Evolutionary conservation across 306 rosid species (phyloP).

Genomic region (Trifolium subterraneum): DNA sequence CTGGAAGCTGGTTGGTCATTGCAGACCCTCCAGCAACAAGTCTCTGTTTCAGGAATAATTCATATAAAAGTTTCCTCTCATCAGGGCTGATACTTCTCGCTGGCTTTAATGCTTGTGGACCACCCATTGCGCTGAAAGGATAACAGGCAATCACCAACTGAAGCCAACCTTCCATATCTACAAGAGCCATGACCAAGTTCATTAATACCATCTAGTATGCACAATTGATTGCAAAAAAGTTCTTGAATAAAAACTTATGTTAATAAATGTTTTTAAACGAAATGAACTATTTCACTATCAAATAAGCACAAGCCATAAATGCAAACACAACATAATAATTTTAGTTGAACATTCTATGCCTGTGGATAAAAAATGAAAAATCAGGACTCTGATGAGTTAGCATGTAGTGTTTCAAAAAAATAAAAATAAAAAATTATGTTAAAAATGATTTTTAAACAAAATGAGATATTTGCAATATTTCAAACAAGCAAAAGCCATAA

Average conservation of each 20-base stretch:
- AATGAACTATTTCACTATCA: slow-evolving; percentile 22
- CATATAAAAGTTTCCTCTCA: slow-evolving; percentile 71
- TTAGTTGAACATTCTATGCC: slow-evolving; percentile 12
- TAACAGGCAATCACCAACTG: slow-evolving; percentile 82
- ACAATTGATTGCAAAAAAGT: slow-evolving; percentile 10
- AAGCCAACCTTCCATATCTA: slow-evolving; percentile 91
- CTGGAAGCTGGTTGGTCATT: slow-evolving; percentile 63
- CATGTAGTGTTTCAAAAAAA: no score
- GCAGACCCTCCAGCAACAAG: slow-evolving; percentile 61
- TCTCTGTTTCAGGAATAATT: slow-evolving; percentile 83
- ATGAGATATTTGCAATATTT: slow-evolving; percentile 17
- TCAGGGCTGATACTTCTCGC: slow-evolving; percentile 62
- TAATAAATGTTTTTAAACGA: slow-evolving; percentile 37
- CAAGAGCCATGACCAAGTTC: slow-evolving; percentile 43
- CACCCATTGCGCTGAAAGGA: slow-evolving; percentile 66
- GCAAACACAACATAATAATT: slow-evolving; percentile 4
- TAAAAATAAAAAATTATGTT: slow-evolving; percentile 14
- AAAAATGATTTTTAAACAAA: slow-evolving; percentile 34
- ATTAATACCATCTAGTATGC: slow-evolving; percentile 28
- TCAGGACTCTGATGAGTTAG: background rate
- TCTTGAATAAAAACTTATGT: slow-evolving; percentile 14
- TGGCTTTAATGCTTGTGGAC: slow-evolving; percentile 57
- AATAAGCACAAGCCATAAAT: slow-evolving; percentile 12
- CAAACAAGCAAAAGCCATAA: slow-evolving; percentile 12
- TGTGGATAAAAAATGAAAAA: slow-evolving; percentile 3